Percentiles rank a stretch among this genome's conserved stretches.
Evolutionary conservation across 208 protist species (phyloP).

Genomic region (Kentomonas sorsogonicus): DNA sequence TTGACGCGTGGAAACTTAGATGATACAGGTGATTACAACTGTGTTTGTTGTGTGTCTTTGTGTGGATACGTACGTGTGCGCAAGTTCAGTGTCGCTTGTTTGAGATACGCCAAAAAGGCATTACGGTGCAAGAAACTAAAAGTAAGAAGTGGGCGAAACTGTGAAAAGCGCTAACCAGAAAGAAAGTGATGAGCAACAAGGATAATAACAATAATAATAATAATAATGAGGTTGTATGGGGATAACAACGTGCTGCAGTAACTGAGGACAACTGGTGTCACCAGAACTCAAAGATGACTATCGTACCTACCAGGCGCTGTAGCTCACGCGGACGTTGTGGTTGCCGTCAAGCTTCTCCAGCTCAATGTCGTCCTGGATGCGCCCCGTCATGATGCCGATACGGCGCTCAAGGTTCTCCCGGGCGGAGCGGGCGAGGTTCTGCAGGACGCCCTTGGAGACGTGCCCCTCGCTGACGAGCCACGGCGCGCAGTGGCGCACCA

Average conservation of each 20-base stretch:
- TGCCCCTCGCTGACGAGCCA: conserved; percentile 86
- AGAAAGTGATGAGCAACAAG: conserved; percentile 12
- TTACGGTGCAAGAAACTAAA: no score
- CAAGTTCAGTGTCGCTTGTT: no score
- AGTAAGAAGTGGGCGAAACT: neutral
- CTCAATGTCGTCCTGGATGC: conserved; percentile 50
- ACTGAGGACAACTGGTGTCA: neutral
- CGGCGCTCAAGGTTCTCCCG: conserved; percentile 58
- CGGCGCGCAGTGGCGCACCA: conserved; percentile 83
- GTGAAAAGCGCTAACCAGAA: conserved; percentile 3
- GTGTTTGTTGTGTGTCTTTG: no score
- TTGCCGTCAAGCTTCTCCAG: conserved; percentile 29
- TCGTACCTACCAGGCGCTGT: conserved; percentile 14
- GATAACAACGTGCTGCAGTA: neutral
- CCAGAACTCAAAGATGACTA: neutral
- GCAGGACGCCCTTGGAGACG: conserved; percentile 73
- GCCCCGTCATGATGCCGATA: conserved; percentile 46
- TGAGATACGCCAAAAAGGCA: conserved; percentile 3
- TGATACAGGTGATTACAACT: no score
- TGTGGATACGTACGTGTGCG: no score
- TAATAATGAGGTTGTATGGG: conserved; percentile 6
- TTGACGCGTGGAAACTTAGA: no score
- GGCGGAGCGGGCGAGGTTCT: conserved; percentile 67
- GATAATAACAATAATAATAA: conserved; percentile 8
- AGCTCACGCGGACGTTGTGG: conserved; percentile 37